phyloP scores from a whole-genome alignment of 116 monocot species.

The Thalassia testudinum region DNA sequence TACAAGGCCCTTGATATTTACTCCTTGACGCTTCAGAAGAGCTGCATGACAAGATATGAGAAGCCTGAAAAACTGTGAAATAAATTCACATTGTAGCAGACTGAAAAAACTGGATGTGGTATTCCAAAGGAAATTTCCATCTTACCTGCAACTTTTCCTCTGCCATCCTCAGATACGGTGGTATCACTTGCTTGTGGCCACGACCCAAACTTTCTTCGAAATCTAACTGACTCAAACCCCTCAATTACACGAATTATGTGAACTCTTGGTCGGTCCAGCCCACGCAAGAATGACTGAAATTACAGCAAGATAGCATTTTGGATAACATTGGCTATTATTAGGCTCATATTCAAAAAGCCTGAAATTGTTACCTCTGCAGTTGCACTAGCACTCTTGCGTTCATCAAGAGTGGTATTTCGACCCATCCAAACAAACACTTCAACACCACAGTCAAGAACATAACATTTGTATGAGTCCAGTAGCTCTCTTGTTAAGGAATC shows the following conservation, averaged over 20 bases:
- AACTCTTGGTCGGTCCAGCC: slow-evolving; percentile 31
- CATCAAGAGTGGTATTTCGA: slow-evolving; percentile 62
- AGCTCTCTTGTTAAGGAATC: slow-evolving; percentile 57
- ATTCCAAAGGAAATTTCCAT: too few relatives aligned
- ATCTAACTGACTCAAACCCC: slow-evolving; percentile 79
- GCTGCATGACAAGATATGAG: slow-evolving; percentile 17
- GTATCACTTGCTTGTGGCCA: slow-evolving; percentile 71
- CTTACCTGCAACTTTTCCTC: slow-evolving; percentile 92
- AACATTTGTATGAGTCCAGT: slow-evolving; percentile 75
- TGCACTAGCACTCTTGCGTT: slow-evolving; percentile 61
- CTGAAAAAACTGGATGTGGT: too few relatives aligned
- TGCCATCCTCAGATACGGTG: slow-evolving; percentile 72
- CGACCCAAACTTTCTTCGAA: slow-evolving; percentile 59
- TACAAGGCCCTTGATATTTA: slow-evolving; percentile 82
- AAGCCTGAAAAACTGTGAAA: too few relatives aligned
- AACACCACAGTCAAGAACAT: slow-evolving; percentile 68
- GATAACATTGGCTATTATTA: neutral
- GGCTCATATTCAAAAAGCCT: neutral
- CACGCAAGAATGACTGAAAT: slow-evolving; percentile 48
- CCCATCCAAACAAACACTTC: slow-evolving; percentile 97
- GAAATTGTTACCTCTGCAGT: slow-evolving; percentile 60
- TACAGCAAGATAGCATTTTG: neutral
- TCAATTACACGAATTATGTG: slow-evolving; percentile 78
- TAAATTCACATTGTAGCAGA: too few relatives aligned
- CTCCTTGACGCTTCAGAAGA: slow-evolving; percentile 82